phyloP scores from a whole-genome alignment of 2,329 filamentous ascomycete species.

The Ophiosphaerella herpotricha region DNA sequence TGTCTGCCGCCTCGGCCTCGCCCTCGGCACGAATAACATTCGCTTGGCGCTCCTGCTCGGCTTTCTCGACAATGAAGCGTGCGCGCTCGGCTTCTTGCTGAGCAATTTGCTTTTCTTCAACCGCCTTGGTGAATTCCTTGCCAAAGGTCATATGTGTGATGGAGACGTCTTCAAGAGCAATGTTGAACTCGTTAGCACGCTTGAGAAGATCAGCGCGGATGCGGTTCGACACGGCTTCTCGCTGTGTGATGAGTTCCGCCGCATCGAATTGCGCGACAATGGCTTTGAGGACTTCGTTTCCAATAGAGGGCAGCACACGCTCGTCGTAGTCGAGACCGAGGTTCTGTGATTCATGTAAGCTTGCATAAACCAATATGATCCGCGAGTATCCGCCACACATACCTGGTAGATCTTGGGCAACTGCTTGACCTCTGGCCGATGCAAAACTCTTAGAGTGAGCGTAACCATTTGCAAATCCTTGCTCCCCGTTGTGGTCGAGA shows the following conservation, averaged over 20 bases:
- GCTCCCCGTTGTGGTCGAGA: slow-evolving; percentile 94
- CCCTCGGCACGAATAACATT: slow-evolving; percentile 98
- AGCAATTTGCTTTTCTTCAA: slow-evolving; percentile 99
- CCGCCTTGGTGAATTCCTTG: slow-evolving; percentile 96
- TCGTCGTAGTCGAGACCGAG: slow-evolving; percentile 97
- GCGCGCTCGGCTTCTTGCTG: slow-evolving; percentile 98
- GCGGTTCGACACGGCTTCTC: slow-evolving; percentile 92
- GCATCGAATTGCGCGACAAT: slow-evolving; percentile 60
- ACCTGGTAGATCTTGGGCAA: slow-evolving; percentile 99
- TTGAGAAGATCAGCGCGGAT: slow-evolving; percentile 91
- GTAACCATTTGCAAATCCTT: slow-evolving; percentile 99
- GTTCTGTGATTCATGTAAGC: slow-evolving; percentile 62
- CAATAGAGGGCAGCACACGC: slow-evolving; percentile 59
- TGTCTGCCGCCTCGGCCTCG: slow-evolving; percentile 95
- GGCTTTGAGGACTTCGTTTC: slow-evolving; percentile 60
- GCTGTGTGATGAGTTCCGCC: slow-evolving; percentile 84
- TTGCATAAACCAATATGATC: not conserved
- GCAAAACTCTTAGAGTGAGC: slow-evolving; percentile 92
- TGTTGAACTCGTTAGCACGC: slow-evolving; percentile 97
- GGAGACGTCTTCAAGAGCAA: slow-evolving; percentile 95
- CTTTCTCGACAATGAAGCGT: slow-evolving; percentile 96
- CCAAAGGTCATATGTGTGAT: slow-evolving; percentile 99
- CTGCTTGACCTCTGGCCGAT: slow-evolving; percentile 88
- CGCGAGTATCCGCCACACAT: slow-evolving; percentile 32
- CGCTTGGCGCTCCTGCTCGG: slow-evolving; percentile 97